These are phyloP conservation scores for Mycena venus DNA, from an alignment of 768 basidiomycete genomes.

Conservation along the genomic window DNA sequence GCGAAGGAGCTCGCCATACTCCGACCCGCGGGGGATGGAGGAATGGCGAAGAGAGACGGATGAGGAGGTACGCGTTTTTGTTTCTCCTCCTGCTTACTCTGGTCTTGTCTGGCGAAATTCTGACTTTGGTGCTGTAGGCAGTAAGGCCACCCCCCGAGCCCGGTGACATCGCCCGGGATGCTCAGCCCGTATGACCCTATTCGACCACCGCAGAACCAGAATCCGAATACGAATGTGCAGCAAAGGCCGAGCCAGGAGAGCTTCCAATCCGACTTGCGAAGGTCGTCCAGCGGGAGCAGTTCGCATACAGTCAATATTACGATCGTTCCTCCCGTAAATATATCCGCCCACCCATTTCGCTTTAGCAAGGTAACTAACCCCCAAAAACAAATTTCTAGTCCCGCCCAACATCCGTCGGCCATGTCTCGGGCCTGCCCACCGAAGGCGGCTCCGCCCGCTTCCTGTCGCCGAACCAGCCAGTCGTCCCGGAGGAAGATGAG, in stretches of 20 bases:
- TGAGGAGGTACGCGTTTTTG: constrained; percentile 13
- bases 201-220: neutral
- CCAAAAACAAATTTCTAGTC: neutral
- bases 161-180: constrained; percentile 12
- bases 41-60: constrained; percentile 24
- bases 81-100: neutral
- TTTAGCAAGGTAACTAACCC: neutral
- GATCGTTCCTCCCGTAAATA: constrained; percentile 12
- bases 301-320: constrained; percentile 17
- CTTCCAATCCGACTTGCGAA: neutral
- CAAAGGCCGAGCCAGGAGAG: constrained; percentile 13
- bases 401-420: constrained; percentile 10
- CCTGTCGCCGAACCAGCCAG: constrained; percentile 24
- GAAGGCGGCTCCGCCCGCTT: constrained; percentile 1
- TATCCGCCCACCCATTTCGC: neutral
- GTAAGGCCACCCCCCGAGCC: constrained; percentile 20
- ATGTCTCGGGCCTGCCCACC: neutral
- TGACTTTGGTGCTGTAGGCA: neutral
- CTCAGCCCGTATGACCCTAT: constrained; percentile 18
- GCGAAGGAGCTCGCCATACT: constrained; percentile 20
- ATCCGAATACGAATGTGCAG: neutral
- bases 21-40: constrained; percentile 28
- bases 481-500: constrained; percentile 21
- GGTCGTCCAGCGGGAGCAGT: constrained; percentile 20
- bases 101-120: neutral